Evolutionary conservation across 2,329 filamentous ascomycete genomes (phyloP), one percentile per base, ranked within the genome.

Genomic region (Botrytis paeoniae): DNA sequence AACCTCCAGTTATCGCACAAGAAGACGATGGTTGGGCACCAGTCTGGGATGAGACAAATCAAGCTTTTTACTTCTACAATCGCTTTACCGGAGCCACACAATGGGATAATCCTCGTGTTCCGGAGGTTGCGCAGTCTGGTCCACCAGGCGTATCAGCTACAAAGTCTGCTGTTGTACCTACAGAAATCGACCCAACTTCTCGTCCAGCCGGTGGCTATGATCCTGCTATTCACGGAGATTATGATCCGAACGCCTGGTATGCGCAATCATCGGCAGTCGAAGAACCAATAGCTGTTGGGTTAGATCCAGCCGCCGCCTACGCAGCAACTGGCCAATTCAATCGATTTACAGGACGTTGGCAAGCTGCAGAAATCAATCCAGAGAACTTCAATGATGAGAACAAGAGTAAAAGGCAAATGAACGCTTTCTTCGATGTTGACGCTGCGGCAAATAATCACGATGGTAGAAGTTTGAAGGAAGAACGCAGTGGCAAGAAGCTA

Each of bases 191-290:
- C 48, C 74, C 79, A 64, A 77, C 78, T 75, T 80, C 80, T 77
- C 77, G 83, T 71, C 83, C 88, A 35, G 88, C 87, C 8, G 91
- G 91, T 73, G 94, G 95, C 75, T 99, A 99, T 84, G 97, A 98
- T 81, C 96, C 96, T 1, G 93, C 94, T 37, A 95, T 99, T 63
- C 96, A 99, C 81, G 96, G 96, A 78, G 92, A 95, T 84, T 99
- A 98, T 85, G 96, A 99, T 79, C 94, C 95, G 6, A 96, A 91
- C 74, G 95, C 96, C n/a, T 93, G 94, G 85, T 99, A 99, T 81
- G 95, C 96, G 18, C 88, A 93, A 80, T 84, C 85, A 63, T 81
- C 86, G 62, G 82, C 84, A 64, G 77, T 80, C 18, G 76, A 82
- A 59, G 82, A 82, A 10, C 78, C 81, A n/a, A 73, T 81, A 0